phyloP scores from a whole-genome alignment of 345 rosid genomes.

The Populus deltoides region DNA sequence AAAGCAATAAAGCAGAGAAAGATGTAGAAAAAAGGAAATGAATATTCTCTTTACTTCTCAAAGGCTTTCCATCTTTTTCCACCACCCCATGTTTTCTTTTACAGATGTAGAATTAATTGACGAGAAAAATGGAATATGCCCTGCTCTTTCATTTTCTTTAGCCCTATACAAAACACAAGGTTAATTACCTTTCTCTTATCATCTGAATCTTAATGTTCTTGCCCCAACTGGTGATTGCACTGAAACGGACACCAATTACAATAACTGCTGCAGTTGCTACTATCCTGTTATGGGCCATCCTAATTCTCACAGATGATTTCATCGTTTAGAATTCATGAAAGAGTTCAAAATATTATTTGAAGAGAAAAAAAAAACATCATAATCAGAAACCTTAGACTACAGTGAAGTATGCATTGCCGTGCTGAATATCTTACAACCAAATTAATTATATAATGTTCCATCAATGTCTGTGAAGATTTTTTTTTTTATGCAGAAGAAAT shows the following conservation, averaged over 20 bases:
- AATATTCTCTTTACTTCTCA: too few relatives aligned
- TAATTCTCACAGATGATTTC: constrained; percentile 37
- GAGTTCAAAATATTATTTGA: neutral
- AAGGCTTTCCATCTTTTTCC: too few relatives aligned
- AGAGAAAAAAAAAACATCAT: neutral
- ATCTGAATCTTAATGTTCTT: neutral
- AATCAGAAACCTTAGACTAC: neutral
- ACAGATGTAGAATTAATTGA: neutral
- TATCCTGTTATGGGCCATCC: constrained; percentile 42
- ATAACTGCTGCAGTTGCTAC: constrained; percentile 30
- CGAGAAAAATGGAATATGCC: too few relatives aligned
- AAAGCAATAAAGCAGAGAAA: too few relatives aligned
- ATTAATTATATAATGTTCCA: neutral
- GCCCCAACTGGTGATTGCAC: constrained; percentile 40
- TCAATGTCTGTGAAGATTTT: neutral
- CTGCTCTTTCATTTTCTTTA: too few relatives aligned
- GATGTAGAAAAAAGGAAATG: too few relatives aligned
- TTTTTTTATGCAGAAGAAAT: neutral
- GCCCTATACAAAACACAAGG: too few relatives aligned
- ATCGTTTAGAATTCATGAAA: constrained; percentile 23
- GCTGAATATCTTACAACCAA: too few relatives aligned
- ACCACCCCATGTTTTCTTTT: neutral
- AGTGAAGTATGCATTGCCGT: neutral
- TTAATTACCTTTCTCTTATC: too few relatives aligned
- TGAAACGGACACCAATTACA: constrained; percentile 58